Evolutionary conservation across 257 asterid species (phyloP).

Genomic region (Ligustrum vulgare): DNA sequence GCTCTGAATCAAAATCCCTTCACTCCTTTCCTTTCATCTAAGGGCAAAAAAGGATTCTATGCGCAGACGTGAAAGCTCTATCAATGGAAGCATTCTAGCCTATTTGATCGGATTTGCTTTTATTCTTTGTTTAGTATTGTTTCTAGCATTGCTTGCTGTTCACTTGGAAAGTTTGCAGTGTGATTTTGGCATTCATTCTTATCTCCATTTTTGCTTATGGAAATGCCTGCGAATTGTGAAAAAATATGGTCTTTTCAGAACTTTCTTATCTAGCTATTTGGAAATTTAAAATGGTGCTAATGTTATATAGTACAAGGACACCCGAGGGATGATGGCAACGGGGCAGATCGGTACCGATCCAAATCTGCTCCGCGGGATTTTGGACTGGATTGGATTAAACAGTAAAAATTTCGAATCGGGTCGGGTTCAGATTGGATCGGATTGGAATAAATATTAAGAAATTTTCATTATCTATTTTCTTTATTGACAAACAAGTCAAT

Average conservation of each 20-base stretch:
- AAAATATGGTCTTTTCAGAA: neutral
- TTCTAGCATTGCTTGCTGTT: constrained; percentile 5
- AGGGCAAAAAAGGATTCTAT: too few species aligned
- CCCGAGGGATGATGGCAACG: too few species aligned
- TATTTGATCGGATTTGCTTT: neutral
- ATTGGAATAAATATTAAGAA: too few species aligned
- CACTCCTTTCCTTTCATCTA: constrained; percentile 5
- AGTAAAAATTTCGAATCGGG: too few species aligned
- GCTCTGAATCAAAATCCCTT: constrained; percentile 8
- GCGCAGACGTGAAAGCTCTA: too few species aligned
- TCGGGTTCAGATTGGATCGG: too few species aligned
- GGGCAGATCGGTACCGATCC: too few species aligned
- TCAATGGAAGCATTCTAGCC: too few species aligned
- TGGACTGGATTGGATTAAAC: too few species aligned
- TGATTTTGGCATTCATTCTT: neutral
- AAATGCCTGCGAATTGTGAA: neutral
- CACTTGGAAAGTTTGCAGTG: constrained; percentile 15
- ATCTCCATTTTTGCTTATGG: neutral
- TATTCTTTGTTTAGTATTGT: constrained; percentile 15
- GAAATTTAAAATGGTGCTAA: neutral
- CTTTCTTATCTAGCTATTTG: neutral
- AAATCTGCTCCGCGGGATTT: too few species aligned
- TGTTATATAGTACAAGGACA: neutral
- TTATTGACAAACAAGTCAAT: too few species aligned
- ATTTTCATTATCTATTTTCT: too few species aligned